phyloP scores from a whole-genome alignment of 2,329 filamentous ascomycete genomes.

The Proliferodiscus dingleyae region DNA sequence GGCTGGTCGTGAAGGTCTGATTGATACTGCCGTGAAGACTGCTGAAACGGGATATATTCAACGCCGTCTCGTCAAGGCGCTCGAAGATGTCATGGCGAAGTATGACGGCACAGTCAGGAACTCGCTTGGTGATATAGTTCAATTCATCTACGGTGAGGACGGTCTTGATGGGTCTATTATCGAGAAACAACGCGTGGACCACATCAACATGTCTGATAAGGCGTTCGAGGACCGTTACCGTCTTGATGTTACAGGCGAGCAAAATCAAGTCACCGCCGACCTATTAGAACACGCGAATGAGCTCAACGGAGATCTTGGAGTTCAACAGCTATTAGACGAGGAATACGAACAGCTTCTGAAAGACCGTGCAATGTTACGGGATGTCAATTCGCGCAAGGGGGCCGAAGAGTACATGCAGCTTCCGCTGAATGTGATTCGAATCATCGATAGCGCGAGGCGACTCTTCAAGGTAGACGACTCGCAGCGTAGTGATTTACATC shows the following conservation, averaged over 20 bases:
- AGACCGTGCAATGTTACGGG: constrained; percentile 73
- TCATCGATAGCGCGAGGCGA: constrained; percentile 84
- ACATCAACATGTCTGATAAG: constrained; percentile 72
- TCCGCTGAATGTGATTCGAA: constrained; percentile 84
- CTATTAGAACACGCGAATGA: constrained; percentile 83
- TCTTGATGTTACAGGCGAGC: constrained; percentile 76
- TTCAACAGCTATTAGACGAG: constrained; percentile 79
- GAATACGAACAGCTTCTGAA: constrained; percentile 75
- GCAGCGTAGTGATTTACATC: constrained; percentile 82
- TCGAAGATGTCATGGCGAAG: constrained; percentile 95
- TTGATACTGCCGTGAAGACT: constrained; percentile 98
- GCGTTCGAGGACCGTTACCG: constrained; percentile 79
- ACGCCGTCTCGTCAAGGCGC: constrained; percentile 92
- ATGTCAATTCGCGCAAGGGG: constrained; percentile 61
- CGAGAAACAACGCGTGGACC: constrained; percentile 86
- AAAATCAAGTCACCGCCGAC: constrained; percentile 55
- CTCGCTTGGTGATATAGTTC: constrained; percentile 91
- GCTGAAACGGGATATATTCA: constrained; percentile 99
- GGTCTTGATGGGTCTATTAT: constrained; percentile 91
- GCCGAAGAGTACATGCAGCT: constrained; percentile 85
- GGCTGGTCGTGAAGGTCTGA: constrained; percentile 99
- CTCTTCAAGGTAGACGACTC: constrained; percentile 86
- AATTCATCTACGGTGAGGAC: constrained; percentile 97
- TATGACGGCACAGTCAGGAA: constrained; percentile 98
- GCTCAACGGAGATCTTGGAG: constrained; percentile 79